These are phyloP conservation scores for Lophium mytilinum DNA, from an alignment of 495 filamentous ascomycete species.

Conservation along the genomic window DNA sequence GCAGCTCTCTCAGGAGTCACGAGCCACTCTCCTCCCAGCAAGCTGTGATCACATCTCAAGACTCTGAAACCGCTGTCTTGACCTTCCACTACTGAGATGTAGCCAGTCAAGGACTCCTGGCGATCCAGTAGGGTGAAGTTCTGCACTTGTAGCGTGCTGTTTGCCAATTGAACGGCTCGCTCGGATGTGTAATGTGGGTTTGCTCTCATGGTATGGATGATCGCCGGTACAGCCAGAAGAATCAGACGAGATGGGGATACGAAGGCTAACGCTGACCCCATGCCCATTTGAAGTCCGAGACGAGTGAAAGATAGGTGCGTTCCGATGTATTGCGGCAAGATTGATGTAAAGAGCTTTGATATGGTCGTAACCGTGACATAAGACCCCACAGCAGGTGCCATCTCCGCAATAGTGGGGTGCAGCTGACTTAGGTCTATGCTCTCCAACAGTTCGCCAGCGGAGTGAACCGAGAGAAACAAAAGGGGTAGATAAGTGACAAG, in stretches of 20 bases:
- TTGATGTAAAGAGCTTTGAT: slow-evolving; percentile 45
- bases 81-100: slow-evolving; percentile 81
- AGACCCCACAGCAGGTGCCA: slow-evolving; percentile 51
- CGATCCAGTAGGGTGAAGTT: slow-evolving; percentile 65
- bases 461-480: slow-evolving; percentile 56
- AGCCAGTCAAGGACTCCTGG: slow-evolving; percentile 78
- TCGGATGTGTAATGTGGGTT: slow-evolving; percentile 63
- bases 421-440: slow-evolving; percentile 46
- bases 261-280: slow-evolving; percentile 54
- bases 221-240: slow-evolving; percentile 53
- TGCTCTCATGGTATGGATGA: slow-evolving; percentile 58
- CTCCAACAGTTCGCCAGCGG: slow-evolving; percentile 56
- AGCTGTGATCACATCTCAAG: slow-evolving; percentile 86
- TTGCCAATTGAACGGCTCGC: slow-evolving; percentile 47
- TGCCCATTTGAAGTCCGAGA: slow-evolving; percentile 58
- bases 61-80: slow-evolving; percentile 62
- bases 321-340: slow-evolving; percentile 52
- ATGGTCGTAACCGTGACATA: slow-evolving; percentile 53
- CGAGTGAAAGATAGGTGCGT: slow-evolving; percentile 56
- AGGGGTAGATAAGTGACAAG: slow-evolving; percentile 63
- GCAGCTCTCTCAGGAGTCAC: slow-evolving; percentile 37
- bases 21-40: slow-evolving; percentile 92
- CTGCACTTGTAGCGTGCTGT: slow-evolving; percentile 48
- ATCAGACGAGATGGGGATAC: slow-evolving; percentile 62
- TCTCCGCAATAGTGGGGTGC: slow-evolving; percentile 48